Base-by-base conservation (phyloP, 352 stramenopile genomes). In the Globisporangium ultimum region DNA sequence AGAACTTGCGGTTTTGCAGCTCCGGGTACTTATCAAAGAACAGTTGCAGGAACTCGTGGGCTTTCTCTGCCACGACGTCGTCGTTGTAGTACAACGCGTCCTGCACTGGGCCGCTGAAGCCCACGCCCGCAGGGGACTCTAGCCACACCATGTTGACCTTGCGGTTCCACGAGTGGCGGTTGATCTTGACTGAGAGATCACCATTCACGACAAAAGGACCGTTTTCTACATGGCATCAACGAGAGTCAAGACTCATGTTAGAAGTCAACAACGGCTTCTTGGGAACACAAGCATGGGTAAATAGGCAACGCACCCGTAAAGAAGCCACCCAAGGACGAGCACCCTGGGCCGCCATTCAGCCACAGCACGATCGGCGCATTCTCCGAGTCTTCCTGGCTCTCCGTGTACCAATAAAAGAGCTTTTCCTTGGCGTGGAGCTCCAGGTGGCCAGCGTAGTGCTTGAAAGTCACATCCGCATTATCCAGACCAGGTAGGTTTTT, bases 291-390 rank as follows among this genome's bases (percentile, higher is more conserved):
- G n/a, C n/a, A n/a, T n/a, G 24, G 24, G 5, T 32, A 32, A 32
- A 32, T 32, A 32, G 2, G 24, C 24, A 32, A 32, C 24, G 24
- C 24, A 32, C 24, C 81, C 15, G 79, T 89, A 64, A 97, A 82
- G 57, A 97, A 88, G 1, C 90, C 93, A 32, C 83, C 67, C 34
- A 84, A 65, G 17, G 80, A 95, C 11, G 81, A 85, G 63, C 87
- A 96, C 2, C 91, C 91, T 0, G 91, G 93, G 9, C 91, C 93
- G 32, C 93, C 91, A 59, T 98, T 98, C 40, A 96, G 77, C 93
- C 91, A 98, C 10, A 97, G 69, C 48, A 97, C 78, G 48, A 97
- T 60, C 24, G 90, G 90, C 47, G 85, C 83, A 10, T 48, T 79
- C 15, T 72, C 70, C 12, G 81, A 67, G n/a, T 74, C 67, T 17